Percentiles rank a stretch among this genome's conserved stretches.
phyloP scores from a whole-genome alignment of 2,329 filamentous ascomycete genomes.

The Penicillium concentricum region DNA sequence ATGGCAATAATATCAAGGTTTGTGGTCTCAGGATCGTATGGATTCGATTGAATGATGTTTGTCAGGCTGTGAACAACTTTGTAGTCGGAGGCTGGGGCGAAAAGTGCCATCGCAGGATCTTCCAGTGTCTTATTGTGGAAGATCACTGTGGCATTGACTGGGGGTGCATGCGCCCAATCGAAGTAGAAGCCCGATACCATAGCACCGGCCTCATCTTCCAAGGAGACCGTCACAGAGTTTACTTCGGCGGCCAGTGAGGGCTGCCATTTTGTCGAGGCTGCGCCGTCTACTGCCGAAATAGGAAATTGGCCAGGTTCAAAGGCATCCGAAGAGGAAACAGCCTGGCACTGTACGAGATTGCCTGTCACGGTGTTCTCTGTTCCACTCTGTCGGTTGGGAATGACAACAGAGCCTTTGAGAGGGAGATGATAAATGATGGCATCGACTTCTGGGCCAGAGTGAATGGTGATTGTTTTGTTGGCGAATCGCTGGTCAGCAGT shows the following conservation, averaged over 20 bases:
- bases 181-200: slow-evolving; percentile 52
- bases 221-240: slow-evolving; percentile 57
- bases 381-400: slow-evolving; percentile 60
- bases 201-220: slow-evolving; percentile 38
- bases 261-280: slow-evolving; percentile 66
- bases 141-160: slow-evolving; percentile 53
- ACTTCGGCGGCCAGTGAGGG: slow-evolving; percentile 52
- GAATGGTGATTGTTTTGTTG: slow-evolving; percentile 57
- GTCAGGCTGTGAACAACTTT: slow-evolving; percentile 26
- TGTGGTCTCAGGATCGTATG: slow-evolving; percentile 35
- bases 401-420: slow-evolving; percentile 51
- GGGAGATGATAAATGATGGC: slow-evolving; percentile 48
- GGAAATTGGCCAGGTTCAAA: slow-evolving; percentile 68
- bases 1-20: slow-evolving; percentile 36
- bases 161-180: slow-evolving; percentile 60
- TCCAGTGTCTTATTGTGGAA: slow-evolving; percentile 52
- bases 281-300: slow-evolving; percentile 64
- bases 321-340: slow-evolving; percentile 48
- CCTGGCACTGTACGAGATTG: slow-evolving; percentile 66
- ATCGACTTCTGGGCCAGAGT: slow-evolving; percentile 50
- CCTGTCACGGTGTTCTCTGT: slow-evolving; percentile 54
- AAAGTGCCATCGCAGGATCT: slow-evolving; percentile 17
- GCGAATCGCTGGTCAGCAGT: slow-evolving; percentile 57
- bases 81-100: slow-evolving; percentile 12
- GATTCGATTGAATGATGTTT: slow-evolving; percentile 38